Conservation (phyloP, 1,139 yeast genomes). For the Blastobotrys proliferans region DNA sequence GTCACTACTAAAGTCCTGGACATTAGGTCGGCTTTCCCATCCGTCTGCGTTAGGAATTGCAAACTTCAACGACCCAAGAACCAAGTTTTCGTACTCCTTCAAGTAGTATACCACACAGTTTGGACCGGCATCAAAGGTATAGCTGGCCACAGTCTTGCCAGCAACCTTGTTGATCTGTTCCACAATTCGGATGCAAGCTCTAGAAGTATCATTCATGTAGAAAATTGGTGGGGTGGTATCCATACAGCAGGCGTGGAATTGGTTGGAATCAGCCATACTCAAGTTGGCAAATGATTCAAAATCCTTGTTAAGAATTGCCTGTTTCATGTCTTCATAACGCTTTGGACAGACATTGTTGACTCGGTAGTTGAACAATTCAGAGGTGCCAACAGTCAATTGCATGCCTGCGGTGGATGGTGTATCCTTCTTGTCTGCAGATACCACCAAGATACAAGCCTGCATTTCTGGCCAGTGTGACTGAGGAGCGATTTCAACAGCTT, state of each 20-base stretch:
- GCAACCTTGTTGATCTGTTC: slow-evolving; percentile 66
- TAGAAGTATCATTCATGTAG: slow-evolving; percentile 92
- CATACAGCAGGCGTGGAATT: slow-evolving; percentile 94
- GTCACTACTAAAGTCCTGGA: slow-evolving; percentile 33
- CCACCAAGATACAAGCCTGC: slow-evolving; percentile 89
- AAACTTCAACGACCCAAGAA: slow-evolving; percentile 39
- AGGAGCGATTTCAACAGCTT: slow-evolving; percentile 88
- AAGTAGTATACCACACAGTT: slow-evolving; percentile 93
- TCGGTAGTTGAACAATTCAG: slow-evolving; percentile 79
- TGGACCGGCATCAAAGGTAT: slow-evolving; percentile 99
- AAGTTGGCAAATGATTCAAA: slow-evolving; percentile 78
- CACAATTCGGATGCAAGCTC: slow-evolving; percentile 74
- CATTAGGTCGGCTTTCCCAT: slow-evolving; percentile 50
- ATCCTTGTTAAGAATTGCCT: slow-evolving; percentile 64
- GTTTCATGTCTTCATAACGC: slow-evolving; percentile 77
- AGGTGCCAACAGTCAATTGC: slow-evolving; percentile 90
- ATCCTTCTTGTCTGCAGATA: slow-evolving; percentile 88
- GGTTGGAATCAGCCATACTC: slow-evolving; percentile 95
- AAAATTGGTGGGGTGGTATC: slow-evolving; percentile 96
- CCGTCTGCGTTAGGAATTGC: slow-evolving; percentile 60
- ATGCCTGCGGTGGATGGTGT: slow-evolving; percentile 93
- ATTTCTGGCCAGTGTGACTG: slow-evolving; percentile 84
- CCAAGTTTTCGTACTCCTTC: slow-evolving; percentile 61
- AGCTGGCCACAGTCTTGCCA: slow-evolving; percentile 76
- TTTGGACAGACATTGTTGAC: slow-evolving; percentile 76